Base-by-base conservation (phyloP, 2,329 filamentous ascomycete genomes). In the Lachnellula arida region DNA sequence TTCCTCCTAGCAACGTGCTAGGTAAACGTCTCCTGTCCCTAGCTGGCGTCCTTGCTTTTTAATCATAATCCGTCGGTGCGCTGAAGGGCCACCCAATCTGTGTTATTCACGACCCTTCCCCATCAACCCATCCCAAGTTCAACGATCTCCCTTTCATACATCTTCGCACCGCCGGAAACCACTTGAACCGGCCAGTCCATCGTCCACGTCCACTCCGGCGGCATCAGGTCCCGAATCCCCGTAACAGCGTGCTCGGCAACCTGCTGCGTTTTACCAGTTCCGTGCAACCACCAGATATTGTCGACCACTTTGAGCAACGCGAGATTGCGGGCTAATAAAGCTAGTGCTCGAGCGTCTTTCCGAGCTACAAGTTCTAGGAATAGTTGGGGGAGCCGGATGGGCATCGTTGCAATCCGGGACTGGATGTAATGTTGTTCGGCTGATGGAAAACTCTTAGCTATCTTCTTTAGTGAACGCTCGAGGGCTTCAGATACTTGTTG, bases 361-460 rank as follows among this genome's bases (percentile, higher is more conserved):
- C 75, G 73, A 60, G 82, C 78, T 12, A 87, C 75, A 22, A 81
- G 76, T 57, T 82, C 81, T 62, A 82, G 78, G 65, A 78, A 86
- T 23, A 75, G 80, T 55, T 6, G n/a, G 35, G 58, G 55, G n/a
- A 60, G 49, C 39, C 58, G 46, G 5, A 58, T 9, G 3, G 58
- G 55, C 58, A 60, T 57, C 2, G 55, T 60, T 17, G 55, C 55
- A 2, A 56, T 32, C 5, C 40, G 39, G n/a, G 40, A 35, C 32
- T 58, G 55, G 28, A 58, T 42, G 17, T 12, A 15, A 4, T 37
- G 34, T 48, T 55, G 37, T 25, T 53, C 15, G 12, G 28, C 40
- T 46, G 44, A 23, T n/a, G 12, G 11, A 4, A 23, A 32, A 11
- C 9, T 32, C 28, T 46, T 22, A 32, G 23, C 44, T 22, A 14